A percentile compares a stretch with the other conserved stretches of the same genome.
Conservation (phyloP, 371 early-diverging fungal genomes). For the Batrachochytrium dendrobatidis region DNA sequence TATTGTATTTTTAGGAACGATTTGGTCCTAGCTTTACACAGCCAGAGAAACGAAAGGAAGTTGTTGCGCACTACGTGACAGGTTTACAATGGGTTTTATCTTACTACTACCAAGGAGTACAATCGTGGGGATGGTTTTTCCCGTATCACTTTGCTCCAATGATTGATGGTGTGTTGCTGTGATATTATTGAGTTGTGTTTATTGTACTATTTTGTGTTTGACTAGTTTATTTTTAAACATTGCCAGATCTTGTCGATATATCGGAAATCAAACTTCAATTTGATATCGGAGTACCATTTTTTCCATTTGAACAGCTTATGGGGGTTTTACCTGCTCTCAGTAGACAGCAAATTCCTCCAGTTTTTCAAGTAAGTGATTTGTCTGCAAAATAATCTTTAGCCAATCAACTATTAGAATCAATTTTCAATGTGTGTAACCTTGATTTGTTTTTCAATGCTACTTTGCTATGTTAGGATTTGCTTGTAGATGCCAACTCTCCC, state of each 20-base stretch:
- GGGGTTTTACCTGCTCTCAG: constrained; percentile 56
- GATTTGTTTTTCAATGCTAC: background rate
- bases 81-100: constrained; percentile 95
- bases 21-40: too few relatives aligned
- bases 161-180: constrained; percentile 35
- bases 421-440: background rate
- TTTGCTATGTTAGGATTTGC: constrained; percentile 30
- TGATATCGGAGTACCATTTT: constrained; percentile 42
- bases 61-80: constrained; percentile 71
- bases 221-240: background rate
- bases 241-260: constrained; percentile 25
- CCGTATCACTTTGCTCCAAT: constrained; percentile 71
- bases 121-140: constrained; percentile 98
- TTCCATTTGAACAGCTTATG: constrained; percentile 63
- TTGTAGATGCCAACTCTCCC: constrained; percentile 42
- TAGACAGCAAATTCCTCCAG: constrained; percentile 37
- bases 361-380: constrained; percentile 20
- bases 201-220: background rate
- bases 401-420: too few relatives aligned
- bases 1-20: too few relatives aligned
- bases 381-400: too few relatives aligned
- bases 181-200: background rate
- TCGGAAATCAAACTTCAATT: constrained; percentile 26
- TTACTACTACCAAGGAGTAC: constrained; percentile 94
- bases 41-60: background rate